Evolutionary conservation across 139 green algal genomes (phyloP).

Genomic region (Edaphochlamys debaryana): DNA sequence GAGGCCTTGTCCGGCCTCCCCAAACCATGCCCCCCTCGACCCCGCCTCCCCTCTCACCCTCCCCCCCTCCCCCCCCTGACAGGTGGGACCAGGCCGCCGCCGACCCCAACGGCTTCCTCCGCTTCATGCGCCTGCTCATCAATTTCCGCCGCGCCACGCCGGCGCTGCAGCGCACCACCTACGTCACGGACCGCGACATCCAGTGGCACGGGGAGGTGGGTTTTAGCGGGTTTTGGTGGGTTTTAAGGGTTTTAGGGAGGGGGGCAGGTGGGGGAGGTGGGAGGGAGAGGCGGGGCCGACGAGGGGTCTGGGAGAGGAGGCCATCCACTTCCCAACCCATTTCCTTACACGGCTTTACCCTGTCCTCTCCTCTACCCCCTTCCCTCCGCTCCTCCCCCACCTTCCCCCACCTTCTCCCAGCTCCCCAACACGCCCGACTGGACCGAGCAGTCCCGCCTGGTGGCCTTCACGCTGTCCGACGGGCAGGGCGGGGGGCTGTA

Average conservation of each 20-base stretch:
- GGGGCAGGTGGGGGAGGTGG: neutral
- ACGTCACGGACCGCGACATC: constrained; percentile 75
- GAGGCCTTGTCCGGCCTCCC: no score
- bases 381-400: neutral
- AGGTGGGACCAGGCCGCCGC: constrained; percentile 75
- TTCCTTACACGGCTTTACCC: no score
- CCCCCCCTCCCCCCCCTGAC: neutral
- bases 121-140: constrained; percentile 83
- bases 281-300: no score
- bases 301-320: no score
- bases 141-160: constrained; percentile 46
- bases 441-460: constrained; percentile 86
- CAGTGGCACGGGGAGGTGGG: constrained; percentile 86
- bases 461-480: constrained; percentile 80
- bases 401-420: neutral
- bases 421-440: constrained; percentile 84
- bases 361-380: neutral
- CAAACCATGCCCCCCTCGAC: no score
- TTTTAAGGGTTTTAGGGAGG: no score
- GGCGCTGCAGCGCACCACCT: constrained; percentile 72
- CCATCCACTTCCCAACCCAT: no score
- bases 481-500: constrained; percentile 58
- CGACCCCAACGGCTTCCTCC: constrained; percentile 75
- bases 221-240: no score
- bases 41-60: no score